Percentiles rank a stretch among this genome's conserved stretches.
Conservation (phyloP, 1,284 basidiomycete genomes). For the Rhodotorula sp. region DNA sequence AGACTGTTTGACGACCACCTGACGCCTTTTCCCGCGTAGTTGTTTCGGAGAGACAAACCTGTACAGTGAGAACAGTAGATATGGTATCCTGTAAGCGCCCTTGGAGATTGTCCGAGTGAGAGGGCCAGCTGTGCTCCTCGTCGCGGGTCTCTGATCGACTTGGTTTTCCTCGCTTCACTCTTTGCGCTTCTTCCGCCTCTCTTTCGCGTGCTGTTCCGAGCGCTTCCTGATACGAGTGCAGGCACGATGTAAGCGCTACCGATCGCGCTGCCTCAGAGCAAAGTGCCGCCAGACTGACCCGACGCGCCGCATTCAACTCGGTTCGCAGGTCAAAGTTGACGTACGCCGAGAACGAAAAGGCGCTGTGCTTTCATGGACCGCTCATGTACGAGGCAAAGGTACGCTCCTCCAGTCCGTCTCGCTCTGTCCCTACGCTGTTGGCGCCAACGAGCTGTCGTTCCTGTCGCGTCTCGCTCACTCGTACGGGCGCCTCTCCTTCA, state of each 20-base stretch:
- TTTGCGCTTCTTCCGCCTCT: not conserved
- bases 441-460: not conserved
- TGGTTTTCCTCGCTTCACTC: not conserved
- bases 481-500: not conserved
- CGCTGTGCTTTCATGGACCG: slow-evolving; percentile 90
- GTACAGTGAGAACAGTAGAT: no score
- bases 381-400: slow-evolving; percentile 88
- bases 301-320: not conserved
- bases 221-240: not conserved
- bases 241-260: not conserved
- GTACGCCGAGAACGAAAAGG: slow-evolving; percentile 64
- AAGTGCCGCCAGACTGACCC: not conserved
- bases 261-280: not conserved
- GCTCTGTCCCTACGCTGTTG: not conserved
- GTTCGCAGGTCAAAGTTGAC: slow-evolving; percentile 31
- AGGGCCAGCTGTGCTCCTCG: no score
- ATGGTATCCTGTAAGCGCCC: no score
- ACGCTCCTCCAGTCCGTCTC: slow-evolving; percentile 32
- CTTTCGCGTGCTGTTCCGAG: not conserved
- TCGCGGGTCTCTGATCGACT: not conserved
- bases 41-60: no score
- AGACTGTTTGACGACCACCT: no score
- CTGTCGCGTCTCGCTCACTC: not conserved
- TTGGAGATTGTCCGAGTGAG: no score
- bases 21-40: no score